phyloP scores from a whole-genome alignment of 2,329 filamentous ascomycete species.

The Metarhizium rileyi region DNA sequence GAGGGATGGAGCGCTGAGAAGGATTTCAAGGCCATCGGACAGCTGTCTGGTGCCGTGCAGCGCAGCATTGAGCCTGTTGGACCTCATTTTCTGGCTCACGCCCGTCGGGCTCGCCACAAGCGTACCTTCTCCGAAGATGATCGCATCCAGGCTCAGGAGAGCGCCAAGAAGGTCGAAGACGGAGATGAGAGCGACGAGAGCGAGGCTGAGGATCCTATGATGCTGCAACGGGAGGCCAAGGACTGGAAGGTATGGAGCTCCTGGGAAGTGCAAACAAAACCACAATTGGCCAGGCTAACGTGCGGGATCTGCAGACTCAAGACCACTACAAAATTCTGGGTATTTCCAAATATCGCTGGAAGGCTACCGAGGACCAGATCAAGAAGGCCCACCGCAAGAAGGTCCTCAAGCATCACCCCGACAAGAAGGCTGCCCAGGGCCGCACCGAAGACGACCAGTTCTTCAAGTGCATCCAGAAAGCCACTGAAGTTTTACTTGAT shows the following conservation, averaged over 20 bases:
- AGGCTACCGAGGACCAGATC: conserved; percentile 95
- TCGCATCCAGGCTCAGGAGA: conserved; percentile 89
- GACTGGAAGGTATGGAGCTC: conserved; percentile 80
- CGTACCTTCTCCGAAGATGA: conserved; percentile 98
- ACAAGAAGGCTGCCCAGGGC: conserved; percentile 93
- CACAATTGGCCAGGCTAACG: not conserved
- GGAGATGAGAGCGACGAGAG: conserved; percentile 85
- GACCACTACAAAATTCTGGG: conserved; percentile 97
- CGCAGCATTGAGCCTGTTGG: conserved; percentile 92
- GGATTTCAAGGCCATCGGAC: conserved; percentile 78
- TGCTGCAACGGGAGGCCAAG: conserved; percentile 90
- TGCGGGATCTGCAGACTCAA: conserved; percentile 51
- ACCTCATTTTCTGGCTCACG: conserved; percentile 95
- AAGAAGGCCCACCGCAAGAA: conserved; percentile 99
- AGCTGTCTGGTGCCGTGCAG: conserved; percentile 67
- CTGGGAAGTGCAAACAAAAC: not conserved
- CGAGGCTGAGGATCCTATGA: conserved; percentile 85
- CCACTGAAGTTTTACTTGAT: conserved; percentile 86
- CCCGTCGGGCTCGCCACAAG: conserved; percentile 89
- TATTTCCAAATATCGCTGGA: conserved; percentile 82
- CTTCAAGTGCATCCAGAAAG: conserved; percentile 99
- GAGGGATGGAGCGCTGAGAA: conserved; percentile 79
- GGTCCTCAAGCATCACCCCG: conserved; percentile 96
- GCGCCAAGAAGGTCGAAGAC: conserved; percentile 90
- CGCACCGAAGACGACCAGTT: conserved; percentile 89